A percentile compares a stretch with the other conserved stretches of the same genome.
These are phyloP conservation scores for Iberis pinnata DNA, from an alignment of 345 rosid species.

Conservation along the genomic window DNA sequence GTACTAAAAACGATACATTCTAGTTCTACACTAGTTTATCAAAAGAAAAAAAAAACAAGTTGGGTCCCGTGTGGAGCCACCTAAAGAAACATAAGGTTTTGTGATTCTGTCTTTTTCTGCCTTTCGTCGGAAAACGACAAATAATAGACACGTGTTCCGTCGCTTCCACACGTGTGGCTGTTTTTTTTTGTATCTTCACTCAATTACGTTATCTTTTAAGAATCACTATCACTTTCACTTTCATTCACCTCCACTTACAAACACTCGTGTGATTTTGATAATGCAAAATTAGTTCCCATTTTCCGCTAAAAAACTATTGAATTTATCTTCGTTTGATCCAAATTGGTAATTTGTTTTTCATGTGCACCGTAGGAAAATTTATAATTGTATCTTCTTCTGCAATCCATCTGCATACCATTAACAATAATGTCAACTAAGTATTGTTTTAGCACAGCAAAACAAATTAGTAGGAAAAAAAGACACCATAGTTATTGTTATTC, in stretches of 20 bases:
- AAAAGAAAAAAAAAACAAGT: slow-evolving; percentile 10
- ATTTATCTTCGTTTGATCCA: slow-evolving; percentile 60
- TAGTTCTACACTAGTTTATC: background rate
- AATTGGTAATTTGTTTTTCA: slow-evolving; percentile 81
- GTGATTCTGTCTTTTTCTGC: slow-evolving; percentile 15
- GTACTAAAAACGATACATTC: no score
- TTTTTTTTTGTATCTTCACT: slow-evolving; percentile 13
- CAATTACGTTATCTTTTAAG: slow-evolving; percentile 12
- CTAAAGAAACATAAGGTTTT: slow-evolving; percentile 17
- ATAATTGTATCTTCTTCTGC: slow-evolving; percentile 78
- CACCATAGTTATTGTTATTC: no score
- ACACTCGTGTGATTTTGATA: slow-evolving; percentile 15
- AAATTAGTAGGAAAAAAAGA: no score
- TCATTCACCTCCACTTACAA: slow-evolving; percentile 8
- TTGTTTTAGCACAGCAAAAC: no score
- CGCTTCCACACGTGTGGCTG: slow-evolving; percentile 19
- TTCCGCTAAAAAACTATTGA: background rate
- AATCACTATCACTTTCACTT: slow-evolving; percentile 19
- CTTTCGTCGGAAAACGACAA: slow-evolving; percentile 12
- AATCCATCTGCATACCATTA: slow-evolving; percentile 56
- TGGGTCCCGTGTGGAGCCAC: slow-evolving; percentile 12
- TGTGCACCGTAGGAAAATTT: slow-evolving; percentile 84
- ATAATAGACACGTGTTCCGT: slow-evolving; percentile 6
- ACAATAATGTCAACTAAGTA: background rate
- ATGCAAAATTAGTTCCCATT: slow-evolving; percentile 6